A percentile compares a stretch with the other conserved stretches of the same genome.
phyloP scores from a whole-genome alignment of 176 grass and related monocot species.

The Raddia distichophylla region DNA sequence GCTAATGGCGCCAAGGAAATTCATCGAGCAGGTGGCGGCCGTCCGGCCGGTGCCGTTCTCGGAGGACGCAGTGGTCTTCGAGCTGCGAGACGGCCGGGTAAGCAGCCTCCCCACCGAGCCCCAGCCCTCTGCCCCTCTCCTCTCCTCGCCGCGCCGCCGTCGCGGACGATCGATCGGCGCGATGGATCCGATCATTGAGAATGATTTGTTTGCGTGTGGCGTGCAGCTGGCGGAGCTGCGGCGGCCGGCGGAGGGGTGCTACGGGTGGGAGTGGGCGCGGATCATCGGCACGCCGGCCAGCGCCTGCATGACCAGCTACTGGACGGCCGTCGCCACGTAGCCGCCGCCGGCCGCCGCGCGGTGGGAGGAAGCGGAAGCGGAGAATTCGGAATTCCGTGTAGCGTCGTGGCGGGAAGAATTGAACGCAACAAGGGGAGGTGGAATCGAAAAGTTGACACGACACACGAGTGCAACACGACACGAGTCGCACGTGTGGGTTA shows the following conservation, averaged over 20 bases:
- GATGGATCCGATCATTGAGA: neutral
- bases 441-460: neutral
- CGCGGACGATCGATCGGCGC: neutral
- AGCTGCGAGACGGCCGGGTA: conserved; percentile 91
- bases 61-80: conserved; percentile 75
- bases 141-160: too few species aligned
- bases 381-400: neutral
- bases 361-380: neutral
- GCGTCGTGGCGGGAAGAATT: conserved; percentile 1
- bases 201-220: too few species aligned
- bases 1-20: conserved; percentile 27
- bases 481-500: too few species aligned
- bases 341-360: neutral
- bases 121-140: neutral
- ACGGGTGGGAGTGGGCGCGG: conserved; percentile 72
- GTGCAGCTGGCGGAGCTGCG: conserved; percentile 90
- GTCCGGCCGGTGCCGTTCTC: conserved; percentile 83
- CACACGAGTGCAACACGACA: too few species aligned
- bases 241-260: conserved; percentile 45
- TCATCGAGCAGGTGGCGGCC: conserved; percentile 65
- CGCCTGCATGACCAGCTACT: conserved; percentile 80
- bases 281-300: conserved; percentile 85
- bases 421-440: neutral
- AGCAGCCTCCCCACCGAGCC: neutral
- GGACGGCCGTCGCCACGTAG: conserved; percentile 84